phyloP scores from a whole-genome alignment of 192 early-diverging fungal genomes.

The Spizellomyces sp. region DNA sequence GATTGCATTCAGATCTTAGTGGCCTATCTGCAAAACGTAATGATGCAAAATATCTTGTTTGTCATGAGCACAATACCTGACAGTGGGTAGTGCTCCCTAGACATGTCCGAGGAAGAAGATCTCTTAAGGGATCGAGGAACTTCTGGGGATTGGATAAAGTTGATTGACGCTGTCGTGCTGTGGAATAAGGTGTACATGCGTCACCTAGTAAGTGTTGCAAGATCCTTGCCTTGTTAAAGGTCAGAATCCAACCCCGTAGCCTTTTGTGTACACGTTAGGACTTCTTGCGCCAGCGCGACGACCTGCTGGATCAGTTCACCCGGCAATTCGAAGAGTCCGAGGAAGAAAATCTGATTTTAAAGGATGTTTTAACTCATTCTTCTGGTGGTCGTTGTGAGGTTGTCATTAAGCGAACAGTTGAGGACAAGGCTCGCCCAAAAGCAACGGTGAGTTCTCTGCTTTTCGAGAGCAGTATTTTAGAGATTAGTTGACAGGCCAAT shows the following conservation, averaged over 20 bases:
- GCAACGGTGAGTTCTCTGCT: not conserved
- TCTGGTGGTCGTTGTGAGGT: not conserved
- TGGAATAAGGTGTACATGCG: conserved; percentile 27
- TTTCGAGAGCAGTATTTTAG: not conserved
- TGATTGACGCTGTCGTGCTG: not conserved
- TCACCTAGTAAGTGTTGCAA: conserved; percentile 11
- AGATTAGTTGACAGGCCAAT: too few species aligned
- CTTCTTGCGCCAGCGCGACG: conserved; percentile 23
- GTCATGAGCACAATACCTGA: too few species aligned
- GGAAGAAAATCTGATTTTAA: conserved; percentile 38
- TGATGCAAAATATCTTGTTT: too few species aligned
- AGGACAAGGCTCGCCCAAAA: not conserved
- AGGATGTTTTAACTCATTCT: conserved; percentile 34
- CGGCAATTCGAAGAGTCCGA: conserved; percentile 37
- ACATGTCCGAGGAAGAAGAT: too few species aligned
- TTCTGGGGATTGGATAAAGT: not conserved
- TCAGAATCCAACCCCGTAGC: not conserved
- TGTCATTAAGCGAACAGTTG: not conserved
- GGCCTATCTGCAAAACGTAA: conserved; percentile 17
- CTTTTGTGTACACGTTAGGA: conserved; percentile 1
- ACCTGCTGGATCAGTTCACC: conserved; percentile 4
- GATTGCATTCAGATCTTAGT: conserved; percentile 12
- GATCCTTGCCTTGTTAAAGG: not conserved
- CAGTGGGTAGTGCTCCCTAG: too few species aligned
- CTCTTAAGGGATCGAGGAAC: not conserved